Evolutionary conservation across 176 grass and related monocot genomes (phyloP).

Genomic region (Oropetium thomaeum): DNA sequence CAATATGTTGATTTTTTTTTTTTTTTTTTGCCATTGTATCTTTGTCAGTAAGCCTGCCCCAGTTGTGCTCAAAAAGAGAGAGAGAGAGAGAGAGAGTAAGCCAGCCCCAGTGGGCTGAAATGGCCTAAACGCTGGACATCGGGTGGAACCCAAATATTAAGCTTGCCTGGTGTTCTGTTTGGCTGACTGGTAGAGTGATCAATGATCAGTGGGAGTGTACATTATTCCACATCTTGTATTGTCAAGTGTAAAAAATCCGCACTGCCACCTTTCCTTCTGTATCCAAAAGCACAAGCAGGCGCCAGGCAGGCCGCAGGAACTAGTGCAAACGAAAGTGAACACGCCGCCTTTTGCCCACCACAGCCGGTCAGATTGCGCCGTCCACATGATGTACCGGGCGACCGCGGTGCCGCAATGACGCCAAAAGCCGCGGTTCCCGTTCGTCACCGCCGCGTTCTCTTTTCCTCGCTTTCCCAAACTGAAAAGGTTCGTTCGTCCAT

Average conservation of each 20-base stretch:
- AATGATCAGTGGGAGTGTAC: no score
- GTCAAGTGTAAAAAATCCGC: not conserved
- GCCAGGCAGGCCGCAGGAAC: not conserved
- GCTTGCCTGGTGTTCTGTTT: not conserved
- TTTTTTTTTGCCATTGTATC: no score
- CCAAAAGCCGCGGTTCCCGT: conserved; percentile 26
- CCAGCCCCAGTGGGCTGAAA: not conserved
- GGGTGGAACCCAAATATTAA: no score
- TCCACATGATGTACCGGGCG: not conserved
- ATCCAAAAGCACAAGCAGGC: conserved; percentile 2
- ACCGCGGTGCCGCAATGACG: not conserved
- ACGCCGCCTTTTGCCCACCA: conserved; percentile 12
- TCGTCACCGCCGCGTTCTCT: conserved; percentile 14
- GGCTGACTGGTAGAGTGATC: not conserved
- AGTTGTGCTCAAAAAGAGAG: no score
- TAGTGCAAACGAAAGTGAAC: not conserved
- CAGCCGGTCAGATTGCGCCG: conserved; percentile 18
- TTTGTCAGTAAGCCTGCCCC: no score
- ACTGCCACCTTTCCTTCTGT: not conserved
- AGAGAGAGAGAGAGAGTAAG: no score
- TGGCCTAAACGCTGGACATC: not conserved
- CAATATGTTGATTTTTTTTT: no score
- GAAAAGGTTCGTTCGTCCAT: not conserved
- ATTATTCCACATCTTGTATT: no score
- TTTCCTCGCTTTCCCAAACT: not conserved